Evolutionary conservation across 2,329 filamentous ascomycete genomes (phyloP).

Genomic region (Trichoderma polysporum): DNA sequence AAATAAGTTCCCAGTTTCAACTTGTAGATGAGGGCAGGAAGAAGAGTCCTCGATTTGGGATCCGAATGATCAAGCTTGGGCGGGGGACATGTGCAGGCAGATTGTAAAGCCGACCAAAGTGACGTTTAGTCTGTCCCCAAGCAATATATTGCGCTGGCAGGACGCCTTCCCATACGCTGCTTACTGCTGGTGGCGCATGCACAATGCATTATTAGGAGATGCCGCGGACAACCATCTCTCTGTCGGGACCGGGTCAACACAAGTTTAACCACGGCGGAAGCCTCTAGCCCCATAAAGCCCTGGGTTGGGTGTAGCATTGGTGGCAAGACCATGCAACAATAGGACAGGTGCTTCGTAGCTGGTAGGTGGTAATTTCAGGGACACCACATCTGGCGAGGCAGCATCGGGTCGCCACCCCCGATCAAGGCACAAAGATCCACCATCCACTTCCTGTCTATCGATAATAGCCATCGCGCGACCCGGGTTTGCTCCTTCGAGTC

Average conservation of each 20-base stretch:
- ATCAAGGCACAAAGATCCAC: conserved; percentile 8
- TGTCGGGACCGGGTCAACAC: neutral
- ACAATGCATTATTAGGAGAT: neutral
- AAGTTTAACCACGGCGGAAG: too few species aligned
- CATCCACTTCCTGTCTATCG: neutral
- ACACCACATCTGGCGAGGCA: conserved; percentile 14
- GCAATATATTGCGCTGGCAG: neutral
- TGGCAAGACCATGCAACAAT: neutral
- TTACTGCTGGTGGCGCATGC: neutral
- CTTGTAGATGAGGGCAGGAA: neutral
- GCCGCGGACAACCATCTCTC: neutral
- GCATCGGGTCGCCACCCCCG: conserved; percentile 6
- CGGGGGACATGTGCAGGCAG: neutral
- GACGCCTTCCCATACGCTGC: neutral
- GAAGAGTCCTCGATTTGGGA: neutral
- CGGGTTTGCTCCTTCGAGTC: neutral
- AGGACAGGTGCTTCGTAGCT: neutral
- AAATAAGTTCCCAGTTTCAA: neutral
- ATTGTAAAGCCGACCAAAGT: neutral
- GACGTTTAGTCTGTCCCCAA: neutral
- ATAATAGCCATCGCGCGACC: neutral
- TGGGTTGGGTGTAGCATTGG: neutral
- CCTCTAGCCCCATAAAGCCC: neutral
- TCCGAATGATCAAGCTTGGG: neutral
- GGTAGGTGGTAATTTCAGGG: conserved; percentile 18